Conservation (phyloP, 2,329 filamentous ascomycete genomes). For the Sarocladiaceae sp. region DNA sequence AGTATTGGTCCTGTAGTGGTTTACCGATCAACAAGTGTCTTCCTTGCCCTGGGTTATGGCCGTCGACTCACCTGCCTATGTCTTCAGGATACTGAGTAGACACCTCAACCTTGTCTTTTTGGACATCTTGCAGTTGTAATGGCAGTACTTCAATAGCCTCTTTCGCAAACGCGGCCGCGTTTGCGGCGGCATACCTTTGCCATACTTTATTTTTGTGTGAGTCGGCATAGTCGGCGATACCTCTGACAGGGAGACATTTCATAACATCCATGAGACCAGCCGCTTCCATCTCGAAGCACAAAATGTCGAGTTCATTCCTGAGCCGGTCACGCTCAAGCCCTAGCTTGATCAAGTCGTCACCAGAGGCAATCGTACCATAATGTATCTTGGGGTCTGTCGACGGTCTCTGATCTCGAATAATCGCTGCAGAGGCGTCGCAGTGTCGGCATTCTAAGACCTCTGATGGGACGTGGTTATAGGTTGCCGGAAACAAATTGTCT, state of each 20-base stretch:
- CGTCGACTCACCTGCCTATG: no score
- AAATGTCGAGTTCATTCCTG: background rate
- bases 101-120: no score
- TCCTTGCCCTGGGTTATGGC: no score
- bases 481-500: background rate
- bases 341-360: constrained; percentile 13
- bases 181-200: constrained; percentile 21
- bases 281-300: constrained; percentile 13
- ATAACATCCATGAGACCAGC: constrained; percentile 16
- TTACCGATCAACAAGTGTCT: no score
- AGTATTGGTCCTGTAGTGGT: no score
- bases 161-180: background rate
- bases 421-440: background rate
- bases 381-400: constrained; percentile 8
- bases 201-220: constrained; percentile 23
- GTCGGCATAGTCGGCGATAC: constrained; percentile 29
- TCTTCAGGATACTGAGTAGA: background rate
- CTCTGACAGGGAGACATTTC: constrained; percentile 24
- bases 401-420: background rate
- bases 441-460: background rate
- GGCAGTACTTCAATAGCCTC: background rate
- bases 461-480: background rate
- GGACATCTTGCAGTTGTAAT: background rate
- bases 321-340: background rate
- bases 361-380: constrained; percentile 16